Base-by-base conservation (phyloP, 768 basidiomycete species). In the Coprinellus micaceus region DNA sequence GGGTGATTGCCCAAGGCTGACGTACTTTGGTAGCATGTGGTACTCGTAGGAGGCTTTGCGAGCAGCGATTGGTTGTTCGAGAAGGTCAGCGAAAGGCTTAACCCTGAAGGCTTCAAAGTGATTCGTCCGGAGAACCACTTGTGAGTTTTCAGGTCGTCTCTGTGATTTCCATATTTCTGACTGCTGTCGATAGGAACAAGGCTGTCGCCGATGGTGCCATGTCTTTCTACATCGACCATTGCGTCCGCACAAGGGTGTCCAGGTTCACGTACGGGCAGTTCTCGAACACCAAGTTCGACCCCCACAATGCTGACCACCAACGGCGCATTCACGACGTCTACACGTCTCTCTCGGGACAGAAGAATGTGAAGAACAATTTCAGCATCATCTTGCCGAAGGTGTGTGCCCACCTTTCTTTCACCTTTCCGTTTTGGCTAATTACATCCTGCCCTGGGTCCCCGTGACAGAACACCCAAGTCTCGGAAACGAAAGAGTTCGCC, bases 331-430 rank as follows among this genome's bases (percentile, higher is more conserved):
- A 61, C 62, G 47, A 67, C 57, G 13, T 67, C 66, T 6, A 75
- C 69, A 54, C 67, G 65, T 13, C 67, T 67, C 19, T 70, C 71
- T 72, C 74, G 1, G 80, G 78, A 4, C 70, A 69, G 25, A 66
- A 69, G 40, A 66, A 71, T 6, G 66, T 81, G 52, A 71, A 72
- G 11, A 72, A 69, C 50, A 68, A 69, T 3, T 81, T 80, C 60
- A 71, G 73, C 45, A 64, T 74, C 2, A 79, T 81, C 53, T 57
- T 81, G 15, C 70, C 68, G 2, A 77, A 68, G 69, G 80, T 81
- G 43, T 43, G 61, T 40, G 13, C 24, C 43, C 17, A n/a, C n/a
- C n/a, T n/a, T n/a, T n/a, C n/a, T n/a, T n/a, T n/a, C n/a, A n/a
- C n/a, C n/a, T n/a, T n/a, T n/a, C n/a, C n/a, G n/a, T n/a, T n/a